Base-by-base conservation (phyloP, 129 eudicot genomes). In the Silybum marianum region DNA sequence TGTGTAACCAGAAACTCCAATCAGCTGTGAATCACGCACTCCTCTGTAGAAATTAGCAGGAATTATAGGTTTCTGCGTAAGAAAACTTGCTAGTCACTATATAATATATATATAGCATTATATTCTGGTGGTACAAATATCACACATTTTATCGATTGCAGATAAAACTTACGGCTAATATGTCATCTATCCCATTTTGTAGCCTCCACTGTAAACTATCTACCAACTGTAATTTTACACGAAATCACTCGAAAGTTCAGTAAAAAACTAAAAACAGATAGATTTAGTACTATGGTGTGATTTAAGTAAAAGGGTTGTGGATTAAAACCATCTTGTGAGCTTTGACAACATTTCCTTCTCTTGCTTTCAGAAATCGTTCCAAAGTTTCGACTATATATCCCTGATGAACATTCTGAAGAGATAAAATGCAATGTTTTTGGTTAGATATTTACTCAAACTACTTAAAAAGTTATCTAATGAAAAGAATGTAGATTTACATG, bases 201-300 rank as follows among this genome's bases (percentile, higher is more conserved):
- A 91, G 85, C 77, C 97, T 86, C 97, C 97, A 91, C 34, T 89
- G 86, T 81, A 91, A 88, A 83, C 90, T 76, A 81, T 91, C 97
- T 60, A 87, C 82, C 89, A 91, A 82, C 93, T 91, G 93, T 76
- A 89, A 81, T 58, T 83, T 78, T n/a, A 80, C 72, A 54, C 60
- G 48, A 82, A 26, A 81, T 74, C 79, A 71, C 51, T 65, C 34
- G 32, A 63, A 25, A 48, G 30, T 38, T 78, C 71, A 71, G 75
- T 51, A n/a, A 32, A 51, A 26, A 11, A 71, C 71, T 51, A n/a
- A 32, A 51, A 26, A 8, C 58, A 32, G 12, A 71, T 13, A 42
- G 21, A 48, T 60, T 22, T 58, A 77, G 73, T 51, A 9, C 7
- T 23, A 66, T 68, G 12, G 44, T 6, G 6, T 51, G n/a, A 24